Base-by-base conservation (phyloP, 345 rosid species). In the Eucalyptus polyanthemos region DNA sequence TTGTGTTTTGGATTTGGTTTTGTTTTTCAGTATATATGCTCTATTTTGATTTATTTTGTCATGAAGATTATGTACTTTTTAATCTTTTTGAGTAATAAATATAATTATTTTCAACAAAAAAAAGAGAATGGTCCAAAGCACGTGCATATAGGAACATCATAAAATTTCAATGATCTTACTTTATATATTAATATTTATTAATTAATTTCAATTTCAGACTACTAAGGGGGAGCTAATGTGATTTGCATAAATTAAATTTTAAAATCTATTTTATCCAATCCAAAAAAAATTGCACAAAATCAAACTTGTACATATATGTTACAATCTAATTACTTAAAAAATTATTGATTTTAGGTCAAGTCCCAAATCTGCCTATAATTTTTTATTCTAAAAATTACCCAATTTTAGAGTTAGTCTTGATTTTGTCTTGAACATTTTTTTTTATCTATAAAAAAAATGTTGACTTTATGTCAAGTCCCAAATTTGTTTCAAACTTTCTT, bases 231-330 rank as follows among this genome's bases (percentile, higher is more conserved):
- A 72, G 44, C 45, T 21, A 10, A 37, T 24, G 6, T 9, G 5
- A 37, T 72, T 72, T 21, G 8, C 76, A n/a, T n/a, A 14, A 14
- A 14, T 65, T 65, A n/a, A 14, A 65, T 65, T 65, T 14, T 4
- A n/a, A 65, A 65, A 65, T 14, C 37, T 2, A n/a, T 15, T 65
- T 7, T n/a, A 14, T 65, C 37, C 19, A 31, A 65, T 65, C 1
- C 1, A 14, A 6, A 58, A 58, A 6, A 25, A 60, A 0, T n/a
- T 65, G 76, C 10, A 14, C 8, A 65, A 14, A 65, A 65, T n/a
- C 11, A n/a, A n/a, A n/a, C 7, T 0, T 7, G 9, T n/a, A 6
- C 37, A 27, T 27, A 25, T 12, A 1, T 27, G 16, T 27, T 60
- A 60, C 0, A 7, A 2, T 22, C 27, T 60, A 27, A 27, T 3